Conservation (phyloP, 352 stramenopile species). For the Phytophthora macrochlamydospora region DNA sequence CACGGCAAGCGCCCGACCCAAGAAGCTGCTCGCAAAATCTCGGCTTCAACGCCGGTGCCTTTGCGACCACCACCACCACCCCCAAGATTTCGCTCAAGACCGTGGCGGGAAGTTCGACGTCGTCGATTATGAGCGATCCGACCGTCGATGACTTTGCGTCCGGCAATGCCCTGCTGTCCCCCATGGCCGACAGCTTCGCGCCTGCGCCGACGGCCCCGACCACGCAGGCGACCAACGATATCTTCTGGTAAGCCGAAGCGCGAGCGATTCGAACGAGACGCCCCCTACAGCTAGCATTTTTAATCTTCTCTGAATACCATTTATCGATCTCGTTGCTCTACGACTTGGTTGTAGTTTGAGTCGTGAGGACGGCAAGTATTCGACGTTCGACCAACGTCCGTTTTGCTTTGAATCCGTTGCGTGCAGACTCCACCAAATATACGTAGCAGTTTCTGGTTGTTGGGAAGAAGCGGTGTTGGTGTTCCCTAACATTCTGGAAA, state of each 20-base stretch:
- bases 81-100: slow-evolving; percentile 71
- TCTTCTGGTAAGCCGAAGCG: slow-evolving; percentile 33
- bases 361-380: background rate
- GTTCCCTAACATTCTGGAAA: slow-evolving; percentile 10
- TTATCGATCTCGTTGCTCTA: slow-evolving; percentile 1
- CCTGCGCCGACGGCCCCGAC: slow-evolving; percentile 17
- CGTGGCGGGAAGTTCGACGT: slow-evolving; percentile 26
- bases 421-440: slow-evolving; percentile 24
- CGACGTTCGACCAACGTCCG: slow-evolving; percentile 12
- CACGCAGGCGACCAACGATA: slow-evolving; percentile 28
- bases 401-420: slow-evolving; percentile 35
- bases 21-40: slow-evolving; percentile 69
- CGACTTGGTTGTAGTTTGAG: too few species aligned
- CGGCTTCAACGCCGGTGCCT: slow-evolving; percentile 61
- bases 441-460: slow-evolving; percentile 19
- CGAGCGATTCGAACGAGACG: background rate
- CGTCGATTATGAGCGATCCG: slow-evolving; percentile 18
- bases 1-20: slow-evolving; percentile 75
- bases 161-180: slow-evolving; percentile 24
- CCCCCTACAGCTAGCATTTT: background rate
- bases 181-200: slow-evolving; percentile 27
- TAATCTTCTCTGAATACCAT: slow-evolving; percentile 13
- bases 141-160: slow-evolving; percentile 63
- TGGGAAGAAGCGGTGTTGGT: background rate
- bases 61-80: slow-evolving; percentile 30